phyloP scores from a whole-genome alignment of 2,329 filamentous ascomycete genomes.

The Ceratocystis eucalypticola region DNA sequence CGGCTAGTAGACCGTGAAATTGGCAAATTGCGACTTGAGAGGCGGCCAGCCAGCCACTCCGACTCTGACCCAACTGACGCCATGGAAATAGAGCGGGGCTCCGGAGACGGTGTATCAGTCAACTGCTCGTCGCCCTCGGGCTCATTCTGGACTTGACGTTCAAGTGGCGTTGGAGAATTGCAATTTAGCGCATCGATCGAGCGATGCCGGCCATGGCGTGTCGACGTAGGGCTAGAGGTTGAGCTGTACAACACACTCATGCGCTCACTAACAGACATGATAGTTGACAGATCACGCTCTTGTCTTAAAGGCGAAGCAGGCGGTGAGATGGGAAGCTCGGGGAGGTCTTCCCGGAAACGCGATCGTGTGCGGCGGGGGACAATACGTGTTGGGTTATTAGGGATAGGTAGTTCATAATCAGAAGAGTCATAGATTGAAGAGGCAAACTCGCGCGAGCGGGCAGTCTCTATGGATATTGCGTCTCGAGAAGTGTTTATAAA shows the following conservation, averaged over 20 bases:
- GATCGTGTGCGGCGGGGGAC: constrained; percentile 70
- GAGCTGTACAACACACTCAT: constrained; percentile 16
- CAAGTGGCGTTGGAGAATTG: constrained; percentile 18
- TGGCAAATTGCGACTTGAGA: background rate
- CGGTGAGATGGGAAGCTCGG: constrained; percentile 73
- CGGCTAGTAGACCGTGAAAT: constrained; percentile 23
- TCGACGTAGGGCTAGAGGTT: constrained; percentile 11
- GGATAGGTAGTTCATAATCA: constrained; percentile 23
- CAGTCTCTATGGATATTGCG: constrained; percentile 27
- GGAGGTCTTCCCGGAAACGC: constrained; percentile 83
- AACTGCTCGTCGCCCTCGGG: background rate
- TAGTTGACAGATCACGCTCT: constrained; percentile 16
- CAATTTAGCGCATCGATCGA: constrained; percentile 18
- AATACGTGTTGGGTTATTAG: constrained; percentile 28
- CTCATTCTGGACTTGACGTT: constrained; percentile 15
- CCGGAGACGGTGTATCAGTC: constrained; percentile 33
- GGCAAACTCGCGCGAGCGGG: constrained; percentile 33
- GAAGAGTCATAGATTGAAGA: constrained; percentile 18
- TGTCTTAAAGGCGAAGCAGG: constrained; percentile 46
- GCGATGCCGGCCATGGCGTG: constrained; percentile 10
- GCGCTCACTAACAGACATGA: constrained; percentile 18
- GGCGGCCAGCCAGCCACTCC: constrained; percentile 80
- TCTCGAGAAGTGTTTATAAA: constrained; percentile 25
- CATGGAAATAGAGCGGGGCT: constrained; percentile 60
- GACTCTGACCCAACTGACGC: constrained; percentile 92